Evolutionary conservation across 257 asterid genomes (phyloP).

Genomic region (Paraleonurus japonicus): DNA sequence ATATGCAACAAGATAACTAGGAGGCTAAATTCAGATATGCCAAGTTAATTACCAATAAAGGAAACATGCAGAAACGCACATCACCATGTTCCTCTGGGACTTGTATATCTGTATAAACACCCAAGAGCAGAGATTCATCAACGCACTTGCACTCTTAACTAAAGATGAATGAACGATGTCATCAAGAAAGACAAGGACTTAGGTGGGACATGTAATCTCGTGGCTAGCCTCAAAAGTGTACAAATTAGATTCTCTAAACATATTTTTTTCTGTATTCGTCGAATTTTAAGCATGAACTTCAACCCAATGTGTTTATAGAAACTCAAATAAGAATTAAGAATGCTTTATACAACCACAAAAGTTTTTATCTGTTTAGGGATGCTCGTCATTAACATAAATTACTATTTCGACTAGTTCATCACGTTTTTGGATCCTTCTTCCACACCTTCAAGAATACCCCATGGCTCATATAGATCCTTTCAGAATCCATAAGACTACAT

Average conservation of each 20-base stretch:
- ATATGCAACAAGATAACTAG: neutral
- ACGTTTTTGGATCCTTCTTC: neutral
- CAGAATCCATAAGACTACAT: neutral
- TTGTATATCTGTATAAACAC: conserved; percentile 61
- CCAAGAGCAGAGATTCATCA: conserved; percentile 11
- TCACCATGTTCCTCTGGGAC: conserved; percentile 80
- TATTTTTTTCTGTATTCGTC: neutral
- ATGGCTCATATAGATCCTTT: no score
- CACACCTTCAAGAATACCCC: neutral
- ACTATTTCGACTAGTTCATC: neutral
- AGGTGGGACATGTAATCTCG: neutral
- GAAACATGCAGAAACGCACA: conserved; percentile 66
- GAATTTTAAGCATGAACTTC: neutral
- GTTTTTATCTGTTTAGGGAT: neutral
- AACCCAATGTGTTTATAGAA: neutral
- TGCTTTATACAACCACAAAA: neutral
- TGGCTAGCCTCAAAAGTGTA: neutral
- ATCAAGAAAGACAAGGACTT: neutral
- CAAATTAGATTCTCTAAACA: neutral
- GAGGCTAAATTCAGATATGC: neutral
- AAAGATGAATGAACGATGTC: neutral
- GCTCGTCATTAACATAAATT: neutral
- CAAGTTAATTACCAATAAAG: conserved; percentile 60
- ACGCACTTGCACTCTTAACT: neutral
- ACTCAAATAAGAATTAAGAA: neutral